Conservation (phyloP, 345 rosid species). For the Aquilaria yunnanensis region DNA sequence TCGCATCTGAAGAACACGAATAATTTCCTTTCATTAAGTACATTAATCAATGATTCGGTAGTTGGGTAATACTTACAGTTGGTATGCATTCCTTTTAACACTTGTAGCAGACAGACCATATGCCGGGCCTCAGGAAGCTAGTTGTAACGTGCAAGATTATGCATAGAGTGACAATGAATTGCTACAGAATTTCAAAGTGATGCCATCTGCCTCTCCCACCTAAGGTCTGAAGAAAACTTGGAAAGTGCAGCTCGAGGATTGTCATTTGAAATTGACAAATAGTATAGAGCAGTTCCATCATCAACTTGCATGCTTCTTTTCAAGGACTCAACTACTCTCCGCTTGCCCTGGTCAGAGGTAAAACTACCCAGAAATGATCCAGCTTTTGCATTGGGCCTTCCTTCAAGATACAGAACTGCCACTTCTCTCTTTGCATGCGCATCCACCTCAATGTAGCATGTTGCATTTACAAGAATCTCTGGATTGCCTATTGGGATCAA, state of each 20-base stretch:
- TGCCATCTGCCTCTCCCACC: slow-evolving; percentile 63
- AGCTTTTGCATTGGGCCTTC: slow-evolving; percentile 35
- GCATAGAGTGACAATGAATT: no score
- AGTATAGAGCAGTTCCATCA: slow-evolving; percentile 81
- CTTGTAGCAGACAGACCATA: no score
- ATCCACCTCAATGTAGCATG: slow-evolving; percentile 84
- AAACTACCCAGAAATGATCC: slow-evolving; percentile 18
- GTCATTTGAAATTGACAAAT: slow-evolving; percentile 67
- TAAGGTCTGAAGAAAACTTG: slow-evolving; percentile 60
- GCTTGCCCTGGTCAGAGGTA: slow-evolving; percentile 51
- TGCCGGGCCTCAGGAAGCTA: no score
- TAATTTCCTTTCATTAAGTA: no score
- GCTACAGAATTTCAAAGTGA: no score
- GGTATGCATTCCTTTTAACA: no score
- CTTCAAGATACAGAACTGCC: slow-evolving; percentile 74
- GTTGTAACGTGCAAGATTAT: no score
- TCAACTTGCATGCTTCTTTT: slow-evolving; percentile 92
- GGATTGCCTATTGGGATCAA: slow-evolving; percentile 74
- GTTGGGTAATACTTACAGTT: no score
- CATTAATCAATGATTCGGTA: no score
- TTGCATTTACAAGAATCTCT: slow-evolving; percentile 42
- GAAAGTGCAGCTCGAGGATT: slow-evolving; percentile 74
- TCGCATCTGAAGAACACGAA: no score
- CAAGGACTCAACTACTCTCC: slow-evolving; percentile 55
- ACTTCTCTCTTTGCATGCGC: slow-evolving; percentile 67